Evolutionary conservation across 208 protist genomes (phyloP), one percentile per base, ranked within the genome.

Genomic region (Zelonia costaricensis): DNA sequence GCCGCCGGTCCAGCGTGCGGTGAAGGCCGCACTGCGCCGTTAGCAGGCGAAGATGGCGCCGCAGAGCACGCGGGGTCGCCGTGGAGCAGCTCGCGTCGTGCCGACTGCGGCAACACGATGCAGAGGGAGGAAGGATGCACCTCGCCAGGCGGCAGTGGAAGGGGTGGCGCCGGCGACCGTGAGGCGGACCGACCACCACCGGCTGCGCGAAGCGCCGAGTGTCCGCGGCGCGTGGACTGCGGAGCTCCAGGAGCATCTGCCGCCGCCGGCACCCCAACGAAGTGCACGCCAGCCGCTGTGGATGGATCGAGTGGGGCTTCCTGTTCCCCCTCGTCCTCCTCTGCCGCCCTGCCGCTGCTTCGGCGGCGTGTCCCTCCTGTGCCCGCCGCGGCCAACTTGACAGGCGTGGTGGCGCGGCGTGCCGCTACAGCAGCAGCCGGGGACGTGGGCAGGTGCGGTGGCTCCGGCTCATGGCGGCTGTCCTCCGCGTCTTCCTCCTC

Each of bases 401-500:
- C 18, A 38, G 22, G 51, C 33, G 33, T 38, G 9, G 4, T 27
- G 4, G 2, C 12, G 2, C 27, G 44, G 23, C 2, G 12, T 22
- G 27, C 23, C 4, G 25, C 27, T 2, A 39, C 3, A 16, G 2
- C 35, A 7, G 39, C 12, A 4, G 62, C 8, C 7, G 40, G 1
- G 25, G 23, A 36, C 43, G 40, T 0, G n/a, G 38, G 42, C 6
- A 30, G 20, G 25, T 35, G 25, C 16, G 22, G 39, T 4, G 52
- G 52, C 48, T 33, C 49, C 40, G 25, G 40, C 49, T 52, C 39
- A n/a, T 59, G 49, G 22, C 44, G 47, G 15, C 43, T 65, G n/a
- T 72, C 65, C 43, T 64, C 48, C 0, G 65, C 65, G 22, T 72
- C 65, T 42, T 72, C 65, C 35, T 58, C 65, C 2, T 72, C 57